phyloP scores from a whole-genome alignment of 2,329 filamentous ascomycete species.

The Neonectria magnoliae region DNA sequence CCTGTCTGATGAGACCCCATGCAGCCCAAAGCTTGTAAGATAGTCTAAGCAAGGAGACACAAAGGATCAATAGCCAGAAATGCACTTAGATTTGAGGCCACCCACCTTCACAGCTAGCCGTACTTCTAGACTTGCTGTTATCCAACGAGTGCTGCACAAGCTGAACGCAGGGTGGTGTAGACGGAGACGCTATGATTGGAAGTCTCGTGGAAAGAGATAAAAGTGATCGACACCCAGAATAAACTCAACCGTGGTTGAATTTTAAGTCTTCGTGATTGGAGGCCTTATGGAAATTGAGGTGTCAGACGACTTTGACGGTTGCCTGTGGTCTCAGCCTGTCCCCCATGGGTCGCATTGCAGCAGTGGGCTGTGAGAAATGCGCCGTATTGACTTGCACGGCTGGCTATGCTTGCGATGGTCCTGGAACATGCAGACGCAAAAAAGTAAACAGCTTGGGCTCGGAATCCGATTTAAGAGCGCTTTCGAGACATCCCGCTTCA shows the following conservation, averaged over 20 bases:
- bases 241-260: neutral
- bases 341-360: neutral
- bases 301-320: neutral
- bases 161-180: neutral
- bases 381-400: too few relatives aligned
- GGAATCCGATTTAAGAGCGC: too few relatives aligned
- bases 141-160: neutral
- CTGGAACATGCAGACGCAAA: neutral
- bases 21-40: neutral
- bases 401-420: neutral
- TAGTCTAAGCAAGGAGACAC: neutral
- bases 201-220: neutral
- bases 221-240: neutral
- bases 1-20: neutral
- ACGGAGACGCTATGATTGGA: neutral
- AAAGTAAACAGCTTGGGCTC: neutral
- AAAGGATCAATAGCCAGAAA: neutral
- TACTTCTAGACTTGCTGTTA: neutral
- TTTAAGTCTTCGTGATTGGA: neutral
- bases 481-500: neutral
- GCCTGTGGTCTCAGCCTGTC: neutral
- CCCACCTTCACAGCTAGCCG: neutral
- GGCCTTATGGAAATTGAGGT: too few relatives aligned
- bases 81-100: neutral
- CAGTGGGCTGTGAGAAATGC: neutral